Percentiles rank a stretch among this genome's conserved stretches.
phyloP scores from a whole-genome alignment of 345 rosid species.

The Stellera chamaejasme region DNA sequence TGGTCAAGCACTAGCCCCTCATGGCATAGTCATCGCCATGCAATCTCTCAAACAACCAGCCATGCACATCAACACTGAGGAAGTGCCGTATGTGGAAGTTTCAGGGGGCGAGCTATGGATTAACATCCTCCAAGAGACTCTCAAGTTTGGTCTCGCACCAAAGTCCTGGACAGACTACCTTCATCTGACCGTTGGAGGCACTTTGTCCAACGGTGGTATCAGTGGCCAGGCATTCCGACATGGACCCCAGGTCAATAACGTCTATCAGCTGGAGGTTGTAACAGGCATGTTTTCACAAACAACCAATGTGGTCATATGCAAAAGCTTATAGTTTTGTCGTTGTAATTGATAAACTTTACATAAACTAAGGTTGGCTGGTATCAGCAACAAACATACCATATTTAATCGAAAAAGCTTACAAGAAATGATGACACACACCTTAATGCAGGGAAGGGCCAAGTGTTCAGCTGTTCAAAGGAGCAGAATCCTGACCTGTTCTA shows the following conservation, averaged over 20 bases:
- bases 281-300: constrained; percentile 49
- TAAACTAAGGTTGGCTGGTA: background rate
- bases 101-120: constrained; percentile 95
- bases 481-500: constrained; percentile 74
- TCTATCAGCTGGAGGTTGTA: constrained; percentile 77
- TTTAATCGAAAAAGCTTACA: no score
- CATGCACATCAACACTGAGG: constrained; percentile 36
- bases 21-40: constrained; percentile 82
- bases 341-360: background rate
- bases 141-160: constrained; percentile 72
- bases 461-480: constrained; percentile 66
- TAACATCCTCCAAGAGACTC: constrained; percentile 66
- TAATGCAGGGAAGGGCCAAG: constrained; percentile 81
- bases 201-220: constrained; percentile 85
- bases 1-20: constrained; percentile 83
- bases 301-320: constrained; percentile 8
- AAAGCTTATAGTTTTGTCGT: background rate
- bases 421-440: no score
- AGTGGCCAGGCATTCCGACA: constrained; percentile 90
- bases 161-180: constrained; percentile 98
- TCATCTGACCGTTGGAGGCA: constrained; percentile 86
- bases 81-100: constrained; percentile 66
- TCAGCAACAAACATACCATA: no score
- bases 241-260: constrained; percentile 88
- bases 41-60: constrained; percentile 42